Base-by-base conservation (phyloP, 768 basidiomycete species). In the Austroboletus eburneus region DNA sequence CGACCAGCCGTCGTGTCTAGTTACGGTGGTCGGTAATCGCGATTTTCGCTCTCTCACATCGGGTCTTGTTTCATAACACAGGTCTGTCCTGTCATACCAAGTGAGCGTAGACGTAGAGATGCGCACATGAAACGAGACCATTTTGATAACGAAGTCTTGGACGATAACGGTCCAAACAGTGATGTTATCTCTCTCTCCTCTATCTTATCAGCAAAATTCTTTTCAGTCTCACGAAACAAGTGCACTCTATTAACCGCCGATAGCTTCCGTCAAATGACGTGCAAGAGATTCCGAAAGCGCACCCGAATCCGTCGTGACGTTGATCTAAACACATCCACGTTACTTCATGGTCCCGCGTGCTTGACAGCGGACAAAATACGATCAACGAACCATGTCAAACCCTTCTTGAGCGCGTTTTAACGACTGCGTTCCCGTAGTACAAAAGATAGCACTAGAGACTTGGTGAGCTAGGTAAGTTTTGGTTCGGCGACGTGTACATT, bases 371-470 rank as follows among this genome's bases (percentile, higher is more conserved):
- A 29, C 27, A 46, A 14, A 24, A 30, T 7, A 37, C 42, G n/a
- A 51, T 48, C 24, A 48, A 66, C 60, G 29, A 29, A 64, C 77
- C 64, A 79, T 78, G 57, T 79, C 78, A 48, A 79, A 80, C 6
- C 78, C 77, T 52, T 80, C 66, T 5, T 67, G 50, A 0, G 71
- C 74, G 4, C 78, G 74, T 33, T 60, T 64, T 5, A 68, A 67
- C 3, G 75, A 62, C 42, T 76, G 74, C 12, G 62, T 41, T 23
- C 78, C 78, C 1, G 69, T 69, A 12, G 63, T 70, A 52, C 78
- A 80, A 54, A 51, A 78, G 30, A 78, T 72, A 2, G 71, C 79
- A 52, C 78, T 79, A 29, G 7, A 34, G 16, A 18, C n/a, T 35
- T 29, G 6, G 18, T 48, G 13, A 49, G 18, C 12, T 27, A 12